Evolutionary conservation across 116 monocot genomes (phyloP).

Genomic region (Cymodocea nodosa): DNA sequence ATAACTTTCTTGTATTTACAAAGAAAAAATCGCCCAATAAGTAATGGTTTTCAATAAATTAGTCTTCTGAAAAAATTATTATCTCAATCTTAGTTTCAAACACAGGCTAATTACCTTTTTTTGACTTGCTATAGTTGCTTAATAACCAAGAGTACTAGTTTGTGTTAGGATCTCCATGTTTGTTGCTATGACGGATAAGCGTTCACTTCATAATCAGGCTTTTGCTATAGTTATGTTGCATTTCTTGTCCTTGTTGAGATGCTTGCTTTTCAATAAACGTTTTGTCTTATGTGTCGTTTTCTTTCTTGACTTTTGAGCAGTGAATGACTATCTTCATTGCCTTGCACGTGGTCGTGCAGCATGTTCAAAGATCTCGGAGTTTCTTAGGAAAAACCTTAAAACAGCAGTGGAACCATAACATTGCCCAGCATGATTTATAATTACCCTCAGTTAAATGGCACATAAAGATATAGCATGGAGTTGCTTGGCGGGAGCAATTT

Average conservation of each 20-base stretch:
- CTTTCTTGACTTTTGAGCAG: slow-evolving; percentile 12
- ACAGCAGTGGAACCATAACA: neutral
- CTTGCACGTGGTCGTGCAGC: slow-evolving; percentile 54
- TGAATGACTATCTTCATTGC: slow-evolving; percentile 43
- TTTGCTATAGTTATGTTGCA: neutral
- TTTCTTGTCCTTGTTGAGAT: neutral
- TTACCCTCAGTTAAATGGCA: too few species aligned
- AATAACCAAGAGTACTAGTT: too few species aligned
- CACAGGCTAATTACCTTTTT: neutral
- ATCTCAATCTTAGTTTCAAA: too few species aligned
- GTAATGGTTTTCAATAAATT: too few species aligned
- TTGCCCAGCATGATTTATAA: too few species aligned
- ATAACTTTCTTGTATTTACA: too few species aligned
- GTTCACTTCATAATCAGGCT: neutral
- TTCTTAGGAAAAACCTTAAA: slow-evolving; percentile 52
- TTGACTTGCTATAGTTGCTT: neutral
- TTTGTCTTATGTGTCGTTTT: neutral
- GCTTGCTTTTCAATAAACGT: neutral
- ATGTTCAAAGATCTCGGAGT: slow-evolving; percentile 61
- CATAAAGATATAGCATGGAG: too few species aligned
- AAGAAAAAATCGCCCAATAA: too few species aligned
- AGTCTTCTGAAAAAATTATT: too few species aligned
- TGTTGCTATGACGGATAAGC: neutral
- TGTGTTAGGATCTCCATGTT: neutral
- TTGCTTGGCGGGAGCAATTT: too few species aligned